Evolutionary conservation across 805 yeast species (phyloP), one percentile per base, ranked within the genome.

Genomic region (Candida fluviatilis): DNA sequence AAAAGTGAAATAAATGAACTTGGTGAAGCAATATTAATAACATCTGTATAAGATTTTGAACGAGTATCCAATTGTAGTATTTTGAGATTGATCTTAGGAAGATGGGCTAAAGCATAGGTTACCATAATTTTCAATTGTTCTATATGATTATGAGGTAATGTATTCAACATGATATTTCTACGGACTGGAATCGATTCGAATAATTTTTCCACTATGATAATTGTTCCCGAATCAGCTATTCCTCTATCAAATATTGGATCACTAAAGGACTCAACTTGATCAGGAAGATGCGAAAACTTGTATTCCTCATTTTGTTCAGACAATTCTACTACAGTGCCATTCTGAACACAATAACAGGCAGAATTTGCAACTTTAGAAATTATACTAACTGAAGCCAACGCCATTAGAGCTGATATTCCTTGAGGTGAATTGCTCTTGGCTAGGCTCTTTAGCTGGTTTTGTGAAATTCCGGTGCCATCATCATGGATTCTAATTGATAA

Each of bases 401-500:
- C 14, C 19, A 17, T 19, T 1, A 19, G 37, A 10, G 11, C n/a
- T 3, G 34, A 18, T 16, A 16, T 27, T 28, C 5, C 8, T 14
- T 28, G 30, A 18, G 14, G 10, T 2, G 17, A 3, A 31, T 18
- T 27, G 10, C 8, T 21, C 10, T 21, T 10, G 24, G 6, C 10
- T 21, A 21, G 24, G 10, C 8, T 10, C 6, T 6, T 10, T 10
- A 21, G 10, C 10, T 21, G 81, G 0, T 50, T 64, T 0, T 69
- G 66, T 4, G 46, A 40, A 2, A 90, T 76, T 0, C 97, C 97
- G 2, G 15, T 18, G 0, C 97, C 97, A 55, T 90, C 67, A 56
- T 90, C 97, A 1, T 44, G 43, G 1, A 86, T 80, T 4, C 47
- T 45, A 10, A 71, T 49, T 16, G 61, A 51, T 5, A 72, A 46